Evolutionary conservation across 495 filamentous ascomycete species (phyloP).

Genomic region (Xylaria telfairii): DNA sequence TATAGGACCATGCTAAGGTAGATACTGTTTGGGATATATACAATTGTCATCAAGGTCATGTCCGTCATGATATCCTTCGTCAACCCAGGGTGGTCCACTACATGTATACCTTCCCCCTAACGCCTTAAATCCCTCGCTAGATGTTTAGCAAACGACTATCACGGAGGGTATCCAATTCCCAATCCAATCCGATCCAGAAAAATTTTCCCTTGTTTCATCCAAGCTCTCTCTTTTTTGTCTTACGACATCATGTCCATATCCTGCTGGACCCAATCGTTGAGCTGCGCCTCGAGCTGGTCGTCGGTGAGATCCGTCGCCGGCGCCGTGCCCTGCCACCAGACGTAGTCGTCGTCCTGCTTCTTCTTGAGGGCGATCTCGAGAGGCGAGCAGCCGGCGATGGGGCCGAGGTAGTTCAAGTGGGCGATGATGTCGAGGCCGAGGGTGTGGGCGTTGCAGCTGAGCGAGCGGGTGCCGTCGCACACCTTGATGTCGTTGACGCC

Average conservation of each 20-base stretch:
- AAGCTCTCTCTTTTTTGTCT: neutral
- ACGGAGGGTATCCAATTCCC: neutral
- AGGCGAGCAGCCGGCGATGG: constrained; percentile 40
- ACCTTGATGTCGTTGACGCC: constrained; percentile 39
- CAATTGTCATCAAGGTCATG: constrained; percentile 6
- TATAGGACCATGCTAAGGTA: neutral
- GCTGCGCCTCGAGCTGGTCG: constrained; percentile 38
- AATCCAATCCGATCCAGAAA: neutral
- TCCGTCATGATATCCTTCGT: neutral
- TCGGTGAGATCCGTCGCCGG: constrained; percentile 32
- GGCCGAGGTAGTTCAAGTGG: constrained; percentile 48
- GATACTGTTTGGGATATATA: neutral
- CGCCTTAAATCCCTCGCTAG: neutral
- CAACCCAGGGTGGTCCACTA: neutral
- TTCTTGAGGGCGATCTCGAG: constrained; percentile 32
- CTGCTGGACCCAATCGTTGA: constrained; percentile 39
- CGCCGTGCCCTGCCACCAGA: constrained; percentile 29
- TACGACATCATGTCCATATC: constrained; percentile 26
- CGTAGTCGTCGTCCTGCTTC: constrained; percentile 26
- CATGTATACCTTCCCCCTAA: constrained; percentile 6
- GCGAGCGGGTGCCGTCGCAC: constrained; percentile 47
- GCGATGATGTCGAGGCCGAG: constrained; percentile 37
- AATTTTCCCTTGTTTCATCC: neutral
- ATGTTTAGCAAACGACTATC: neutral
- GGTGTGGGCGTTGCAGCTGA: constrained; percentile 48